phyloP scores from a whole-genome alignment of 2,329 filamentous ascomycete species.

The Pestalotiopsis sp. region DNA sequence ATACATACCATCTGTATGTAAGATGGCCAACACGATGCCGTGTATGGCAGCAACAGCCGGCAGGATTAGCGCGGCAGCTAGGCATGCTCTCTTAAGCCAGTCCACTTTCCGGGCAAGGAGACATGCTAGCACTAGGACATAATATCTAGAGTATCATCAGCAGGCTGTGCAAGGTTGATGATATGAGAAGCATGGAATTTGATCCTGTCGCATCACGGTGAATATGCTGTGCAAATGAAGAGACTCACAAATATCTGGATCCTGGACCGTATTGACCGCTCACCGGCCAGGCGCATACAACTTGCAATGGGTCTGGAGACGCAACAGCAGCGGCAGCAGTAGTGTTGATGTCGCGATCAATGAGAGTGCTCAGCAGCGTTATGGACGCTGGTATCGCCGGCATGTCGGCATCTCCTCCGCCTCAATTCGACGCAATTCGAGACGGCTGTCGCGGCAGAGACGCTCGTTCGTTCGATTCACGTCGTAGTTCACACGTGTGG shows the following conservation, averaged over 20 bases:
- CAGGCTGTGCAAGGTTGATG: not conserved
- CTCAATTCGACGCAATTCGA: not conserved
- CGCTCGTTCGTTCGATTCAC: not conserved
- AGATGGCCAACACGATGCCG: slow-evolving; percentile 6
- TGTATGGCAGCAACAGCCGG: slow-evolving; percentile 8
- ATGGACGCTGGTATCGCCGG: slow-evolving; percentile 33
- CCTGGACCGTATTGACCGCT: slow-evolving; percentile 43
- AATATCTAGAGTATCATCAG: slow-evolving; percentile 1
- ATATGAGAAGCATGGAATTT: not conserved
- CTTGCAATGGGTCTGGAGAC: slow-evolving; percentile 23
- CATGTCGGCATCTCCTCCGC: slow-evolving; percentile 23
- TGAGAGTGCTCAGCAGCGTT: slow-evolving; percentile 28
- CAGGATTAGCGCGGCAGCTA: slow-evolving; percentile 4
- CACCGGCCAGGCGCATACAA: slow-evolving; percentile 44
- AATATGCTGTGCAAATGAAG: not conserved
- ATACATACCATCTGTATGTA: slow-evolving; percentile 7
- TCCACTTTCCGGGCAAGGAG: slow-evolving; percentile 2
- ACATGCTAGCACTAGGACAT: slow-evolving; percentile 6
- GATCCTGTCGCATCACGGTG: not conserved
- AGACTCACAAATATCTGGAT: slow-evolving; percentile 38
- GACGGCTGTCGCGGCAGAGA: not conserved
- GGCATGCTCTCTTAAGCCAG: slow-evolving; percentile 9
- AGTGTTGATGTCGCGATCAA: slow-evolving; percentile 19
- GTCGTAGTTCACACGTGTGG: not conserved
- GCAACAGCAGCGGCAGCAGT: slow-evolving; percentile 14